Conservation (phyloP, 306 rosid species). For the Aeschynomene evenia region DNA sequence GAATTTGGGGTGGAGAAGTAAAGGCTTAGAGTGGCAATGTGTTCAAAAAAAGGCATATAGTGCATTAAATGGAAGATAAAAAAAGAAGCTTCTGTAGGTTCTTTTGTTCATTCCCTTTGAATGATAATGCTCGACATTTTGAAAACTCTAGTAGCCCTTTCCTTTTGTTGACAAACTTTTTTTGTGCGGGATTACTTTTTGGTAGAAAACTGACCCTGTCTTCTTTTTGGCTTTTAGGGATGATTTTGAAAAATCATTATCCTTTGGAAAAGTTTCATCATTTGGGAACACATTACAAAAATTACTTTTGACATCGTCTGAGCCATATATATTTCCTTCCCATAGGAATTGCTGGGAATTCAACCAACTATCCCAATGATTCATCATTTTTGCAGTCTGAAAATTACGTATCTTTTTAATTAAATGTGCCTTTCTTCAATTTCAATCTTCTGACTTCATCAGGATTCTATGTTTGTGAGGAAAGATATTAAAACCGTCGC, state of each 20-base stretch:
- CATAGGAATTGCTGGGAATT: conserved; percentile 31
- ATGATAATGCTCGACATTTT: conserved; percentile 23
- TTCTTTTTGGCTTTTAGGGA: conserved; percentile 44
- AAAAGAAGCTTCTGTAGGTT: conserved; percentile 33
- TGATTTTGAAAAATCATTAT: conserved; percentile 46
- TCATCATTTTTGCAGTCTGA: conserved; percentile 34
- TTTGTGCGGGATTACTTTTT: conserved; percentile 41
- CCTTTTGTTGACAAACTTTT: conserved; percentile 50
- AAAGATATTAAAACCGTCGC: conserved; percentile 31
- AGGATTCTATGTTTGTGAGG: conserved; percentile 18
- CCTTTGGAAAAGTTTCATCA: conserved; percentile 58
- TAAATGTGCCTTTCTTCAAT: conserved; percentile 35
- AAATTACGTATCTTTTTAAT: conserved; percentile 30
- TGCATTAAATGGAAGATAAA: conserved; percentile 52
- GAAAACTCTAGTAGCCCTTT: conserved; percentile 40
- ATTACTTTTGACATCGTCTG: conserved; percentile 39
- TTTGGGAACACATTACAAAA: conserved; percentile 40
- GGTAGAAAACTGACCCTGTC: conserved; percentile 40
- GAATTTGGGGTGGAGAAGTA: conserved; percentile 37
- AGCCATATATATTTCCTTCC: conserved; percentile 38
- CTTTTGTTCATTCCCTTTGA: conserved; percentile 29
- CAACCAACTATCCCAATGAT: conserved; percentile 36
- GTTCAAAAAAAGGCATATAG: conserved; percentile 40
- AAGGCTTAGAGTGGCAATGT: conserved; percentile 45
- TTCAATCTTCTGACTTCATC: conserved; percentile 19